Evolutionary conservation across 164 flowering plant genomes (phyloP).

Genomic region (Taxillus chinensis): DNA sequence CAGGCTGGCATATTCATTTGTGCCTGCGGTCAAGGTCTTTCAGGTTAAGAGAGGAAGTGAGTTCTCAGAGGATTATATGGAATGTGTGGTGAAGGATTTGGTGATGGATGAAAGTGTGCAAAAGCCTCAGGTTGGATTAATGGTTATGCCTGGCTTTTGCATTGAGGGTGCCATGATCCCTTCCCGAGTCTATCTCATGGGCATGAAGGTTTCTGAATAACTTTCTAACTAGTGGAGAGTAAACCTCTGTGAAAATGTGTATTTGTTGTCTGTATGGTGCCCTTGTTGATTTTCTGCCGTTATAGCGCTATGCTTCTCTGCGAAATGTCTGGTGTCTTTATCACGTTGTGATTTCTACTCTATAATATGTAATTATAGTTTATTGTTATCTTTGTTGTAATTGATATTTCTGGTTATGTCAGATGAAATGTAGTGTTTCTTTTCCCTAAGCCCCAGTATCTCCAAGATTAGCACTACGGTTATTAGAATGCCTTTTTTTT

Average conservation of each 20-base stretch:
- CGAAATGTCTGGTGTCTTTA: background rate
- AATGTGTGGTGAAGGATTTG: constrained; percentile 66
- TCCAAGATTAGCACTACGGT: too few species aligned
- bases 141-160: constrained; percentile 94
- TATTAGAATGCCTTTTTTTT: too few species aligned
- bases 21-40: constrained; percentile 62
- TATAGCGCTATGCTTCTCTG: background rate
- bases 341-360: too few species aligned
- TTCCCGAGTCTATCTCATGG: constrained; percentile 71
- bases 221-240: background rate
- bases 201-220: constrained; percentile 63
- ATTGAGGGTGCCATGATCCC: constrained; percentile 69
- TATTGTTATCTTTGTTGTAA: background rate
- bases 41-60: constrained; percentile 74
- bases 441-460: too few species aligned
- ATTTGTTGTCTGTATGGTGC: constrained; percentile 10
- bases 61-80: constrained; percentile 90
- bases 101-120: constrained; percentile 37
- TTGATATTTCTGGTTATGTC: background rate
- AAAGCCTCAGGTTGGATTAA: constrained; percentile 66
- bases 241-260: constrained; percentile 1
- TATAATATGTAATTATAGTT: too few species aligned
- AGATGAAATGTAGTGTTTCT: background rate
- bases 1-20: constrained; percentile 70
- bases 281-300: background rate